Evolutionary conservation across 345 rosid genomes (phyloP), one percentile per base, ranked within the genome.

Genomic region (Atalantia buxifolia): DNA sequence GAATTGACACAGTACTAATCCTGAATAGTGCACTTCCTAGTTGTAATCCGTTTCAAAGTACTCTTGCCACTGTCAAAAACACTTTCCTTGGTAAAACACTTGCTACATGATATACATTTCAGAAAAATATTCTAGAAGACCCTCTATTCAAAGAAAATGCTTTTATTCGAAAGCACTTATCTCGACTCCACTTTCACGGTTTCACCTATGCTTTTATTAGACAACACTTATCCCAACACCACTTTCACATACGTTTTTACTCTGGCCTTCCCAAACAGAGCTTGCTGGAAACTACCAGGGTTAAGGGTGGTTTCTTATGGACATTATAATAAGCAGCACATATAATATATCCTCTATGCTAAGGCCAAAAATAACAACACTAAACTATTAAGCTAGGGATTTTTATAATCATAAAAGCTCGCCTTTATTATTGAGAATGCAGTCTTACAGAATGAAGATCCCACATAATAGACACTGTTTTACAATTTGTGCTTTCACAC

Each of bases 391-490:
- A 45, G 50, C 16, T 25, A 27, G 13, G 72, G 30, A 68, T 24
- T 28, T 31, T 28, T 31, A 25, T 6, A 42, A 45, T 45, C 73
- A 69, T 27, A 48, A 71, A 35, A 61, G 5, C 56, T 48, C 2
- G 16, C 76, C 14, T 76, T 79, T 69, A 74, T 69, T 42, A 57
- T 66, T 30, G 21, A 68, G 31, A 56, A n/a, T 57, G 45, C 65
- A 55, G 65, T 55, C 19, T 22, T 68, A 76, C 40, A 56, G 66
- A 69, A 69, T 30, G 31, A 57, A 21, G 31, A 64, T 53, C 35
- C 70, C 24, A 63, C 57, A 12, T 71, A 24, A 45, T 21, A 80
- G 63, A 53, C 69, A 67, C 78, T 48, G 76, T 31, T 31, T 81
- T 64, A 80, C 62, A 68, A 62, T 30, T 21, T 3, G 13, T 25